Base-by-base conservation (phyloP, 495 filamentous ascomycete genomes). In the Trichoderma parareesei region DNA sequence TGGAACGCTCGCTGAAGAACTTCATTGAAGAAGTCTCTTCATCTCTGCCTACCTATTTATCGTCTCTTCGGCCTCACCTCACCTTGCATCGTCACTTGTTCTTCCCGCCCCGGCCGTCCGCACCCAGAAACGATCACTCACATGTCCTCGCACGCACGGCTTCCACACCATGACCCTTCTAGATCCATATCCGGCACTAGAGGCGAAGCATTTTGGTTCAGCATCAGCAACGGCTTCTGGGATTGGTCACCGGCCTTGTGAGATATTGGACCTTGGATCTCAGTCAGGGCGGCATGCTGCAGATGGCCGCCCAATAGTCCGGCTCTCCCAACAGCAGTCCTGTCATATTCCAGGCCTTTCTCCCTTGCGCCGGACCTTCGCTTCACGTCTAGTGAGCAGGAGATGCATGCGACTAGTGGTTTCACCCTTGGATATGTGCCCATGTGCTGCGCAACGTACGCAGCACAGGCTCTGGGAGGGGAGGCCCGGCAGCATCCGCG, bases 261-360 rank as follows among this genome's bases (percentile, higher is more conserved):
- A 1, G 44, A 14, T 48, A 48, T 4, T 48, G 44, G 33, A 20
- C n/a, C 16, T 57, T 57, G 0, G 53, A 57, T 57, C 53, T 57
- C 53, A 37, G 0, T 35, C 16, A 55, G 20, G 27, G 53, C 53
- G 53, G 53, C 53, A 33, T 16, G 11, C 53, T 57, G 53, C 53
- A 57, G 53, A 57, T 57, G 35, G 53, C 27, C 53, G 53, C 53
- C 9, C 53, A 57, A 57, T 57, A 57, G 53, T 57, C 53, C 27
- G 53, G 16, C 16, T 37, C 20, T 18, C 18, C 53, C 53, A 57
- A 37, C 20, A 38, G 53, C 53, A 57, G 10, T 10, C 14, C 37
- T 10, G 53, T 57, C 53, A 33, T 57, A 27, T 57, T 13, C 11
- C 11, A 11, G 27, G 5, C 14, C 49, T 37, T 11, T 33, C n/a